phyloP scores from a whole-genome alignment of 306 rosid genomes.

The Medicago ruthenica region DNA sequence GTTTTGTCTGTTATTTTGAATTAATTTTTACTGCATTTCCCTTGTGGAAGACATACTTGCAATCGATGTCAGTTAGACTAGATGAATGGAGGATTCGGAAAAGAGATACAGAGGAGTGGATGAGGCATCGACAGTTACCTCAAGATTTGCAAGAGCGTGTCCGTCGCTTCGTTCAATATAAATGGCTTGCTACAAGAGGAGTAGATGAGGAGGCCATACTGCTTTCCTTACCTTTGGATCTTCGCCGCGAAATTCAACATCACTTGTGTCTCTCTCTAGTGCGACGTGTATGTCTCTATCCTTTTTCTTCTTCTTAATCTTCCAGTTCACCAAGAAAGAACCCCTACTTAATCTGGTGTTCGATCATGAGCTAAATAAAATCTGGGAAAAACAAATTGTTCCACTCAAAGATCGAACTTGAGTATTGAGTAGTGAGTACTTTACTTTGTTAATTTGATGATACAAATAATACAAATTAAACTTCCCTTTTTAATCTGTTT shows the following conservation, averaged over 20 bases:
- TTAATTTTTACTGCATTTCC: constrained; percentile 1
- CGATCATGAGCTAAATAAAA: background rate
- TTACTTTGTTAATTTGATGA: background rate
- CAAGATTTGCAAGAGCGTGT: constrained; percentile 75
- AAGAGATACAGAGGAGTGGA: constrained; percentile 93
- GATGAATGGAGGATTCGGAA: constrained; percentile 91
- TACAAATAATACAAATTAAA: background rate
- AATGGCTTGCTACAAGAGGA: constrained; percentile 91
- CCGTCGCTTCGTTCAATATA: constrained; percentile 77
- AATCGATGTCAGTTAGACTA: constrained; percentile 74
- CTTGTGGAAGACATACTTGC: constrained; percentile 69
- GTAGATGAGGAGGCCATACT: constrained; percentile 84
- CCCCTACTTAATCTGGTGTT: background rate
- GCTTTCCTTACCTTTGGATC: constrained; percentile 71
- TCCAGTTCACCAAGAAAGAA: background rate
- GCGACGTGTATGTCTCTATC: constrained; percentile 69
- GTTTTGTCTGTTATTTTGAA: background rate
- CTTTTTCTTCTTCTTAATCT: background rate
- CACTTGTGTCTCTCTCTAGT: constrained; percentile 86
- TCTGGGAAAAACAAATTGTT: background rate
- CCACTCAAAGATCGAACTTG: background rate
- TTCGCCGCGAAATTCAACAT: constrained; percentile 87
- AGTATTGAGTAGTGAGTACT: too few relatives aligned
- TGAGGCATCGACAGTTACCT: constrained; percentile 92
- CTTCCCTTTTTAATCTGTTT: constrained; percentile 25